A percentile compares a stretch with the other conserved stretches of the same genome.
phyloP scores from a whole-genome alignment of 192 early-diverging fungal genomes.

The Dissophora ornata region DNA sequence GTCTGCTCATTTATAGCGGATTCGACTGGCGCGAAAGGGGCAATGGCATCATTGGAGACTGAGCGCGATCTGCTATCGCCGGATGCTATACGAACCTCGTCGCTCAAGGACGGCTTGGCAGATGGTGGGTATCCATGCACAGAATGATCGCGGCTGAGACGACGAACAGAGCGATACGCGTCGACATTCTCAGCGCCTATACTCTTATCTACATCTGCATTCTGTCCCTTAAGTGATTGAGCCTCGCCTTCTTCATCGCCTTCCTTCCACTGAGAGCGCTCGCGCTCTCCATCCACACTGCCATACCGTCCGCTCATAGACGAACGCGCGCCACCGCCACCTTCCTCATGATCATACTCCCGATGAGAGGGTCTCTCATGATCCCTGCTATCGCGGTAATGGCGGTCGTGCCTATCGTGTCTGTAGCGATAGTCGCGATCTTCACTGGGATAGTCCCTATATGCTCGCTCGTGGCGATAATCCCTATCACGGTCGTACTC shows the following conservation, averaged over 20 bases:
- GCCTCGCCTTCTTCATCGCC: conserved; percentile 43
- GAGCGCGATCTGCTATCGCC: not conserved
- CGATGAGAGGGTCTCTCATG: conserved; percentile 23
- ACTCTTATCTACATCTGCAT: conserved; percentile 5
- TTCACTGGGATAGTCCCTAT: conserved; percentile 35
- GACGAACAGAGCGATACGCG: conserved; percentile 13
- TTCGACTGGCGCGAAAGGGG: too few species aligned
- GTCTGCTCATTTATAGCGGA: too few species aligned
- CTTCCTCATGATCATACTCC: conserved; percentile 34
- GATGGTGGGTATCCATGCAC: not conserved
- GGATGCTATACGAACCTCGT: not conserved
- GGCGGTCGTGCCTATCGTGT: conserved; percentile 25
- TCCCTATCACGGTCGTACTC: conserved; percentile 45
- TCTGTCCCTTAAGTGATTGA: conserved; percentile 20
- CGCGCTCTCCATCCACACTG: conserved; percentile 23
- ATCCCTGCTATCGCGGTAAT: conserved; percentile 36
- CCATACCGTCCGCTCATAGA: conserved; percentile 8
- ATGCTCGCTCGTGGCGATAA: conserved; percentile 37
- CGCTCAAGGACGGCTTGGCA: not conserved
- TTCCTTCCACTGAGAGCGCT: conserved; percentile 30
- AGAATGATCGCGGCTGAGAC: conserved; percentile 20
- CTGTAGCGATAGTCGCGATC: conserved; percentile 34
- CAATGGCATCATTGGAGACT: not conserved
- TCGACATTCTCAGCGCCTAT: not conserved
- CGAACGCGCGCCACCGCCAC: not conserved